Conservation (phyloP, 257 asterid genomes). For the Coffea canephora region DNA sequence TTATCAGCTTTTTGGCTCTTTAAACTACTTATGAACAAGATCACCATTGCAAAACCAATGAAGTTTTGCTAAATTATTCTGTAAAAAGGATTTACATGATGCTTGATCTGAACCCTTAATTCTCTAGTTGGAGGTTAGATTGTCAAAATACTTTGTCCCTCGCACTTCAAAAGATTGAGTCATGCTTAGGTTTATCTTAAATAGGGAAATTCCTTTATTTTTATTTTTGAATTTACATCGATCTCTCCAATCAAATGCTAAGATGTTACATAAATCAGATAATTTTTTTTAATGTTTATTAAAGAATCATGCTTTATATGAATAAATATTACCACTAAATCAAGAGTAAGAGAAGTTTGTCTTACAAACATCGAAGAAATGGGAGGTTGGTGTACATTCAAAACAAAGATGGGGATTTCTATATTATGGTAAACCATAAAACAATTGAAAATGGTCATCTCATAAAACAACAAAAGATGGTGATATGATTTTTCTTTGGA, state of each 20-base stretch:
- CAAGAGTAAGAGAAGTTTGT: not conserved
- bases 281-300: no score
- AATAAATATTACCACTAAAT: not conserved
- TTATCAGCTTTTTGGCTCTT: not conserved
- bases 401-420: not conserved
- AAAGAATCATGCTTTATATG: no score
- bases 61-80: no score
- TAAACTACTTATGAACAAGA: no score
- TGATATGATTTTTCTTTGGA: no score
- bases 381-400: slow-evolving; percentile 9
- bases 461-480: no score
- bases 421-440: not conserved
- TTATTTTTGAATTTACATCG: slow-evolving; percentile 13
- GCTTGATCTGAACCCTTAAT: no score
- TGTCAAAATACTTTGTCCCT: not conserved
- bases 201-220: not conserved
- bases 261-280: not conserved
- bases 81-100: no score
- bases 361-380: not conserved
- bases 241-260: not conserved
- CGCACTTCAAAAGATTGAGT: not conserved
- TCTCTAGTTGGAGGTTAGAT: no score
- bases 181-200: not conserved
- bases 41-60: no score
- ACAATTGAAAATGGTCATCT: no score